phyloP scores from a whole-genome alignment of 768 basidiomycete species.

The Termitomyces sp. region DNA sequence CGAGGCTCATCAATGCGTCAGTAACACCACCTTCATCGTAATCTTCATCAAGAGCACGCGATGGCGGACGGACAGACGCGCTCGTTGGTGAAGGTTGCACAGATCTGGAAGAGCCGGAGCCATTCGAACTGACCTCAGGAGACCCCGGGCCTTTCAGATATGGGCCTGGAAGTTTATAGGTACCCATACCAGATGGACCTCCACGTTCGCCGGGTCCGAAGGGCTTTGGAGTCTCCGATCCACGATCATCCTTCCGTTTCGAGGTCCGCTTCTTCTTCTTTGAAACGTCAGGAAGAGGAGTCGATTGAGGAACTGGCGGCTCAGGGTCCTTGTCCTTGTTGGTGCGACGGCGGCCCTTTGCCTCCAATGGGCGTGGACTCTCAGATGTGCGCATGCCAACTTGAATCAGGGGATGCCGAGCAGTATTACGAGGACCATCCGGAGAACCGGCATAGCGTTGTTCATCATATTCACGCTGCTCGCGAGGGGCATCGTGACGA shows the following conservation, averaged over 20 bases:
- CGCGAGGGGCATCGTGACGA: conserved; percentile 43
- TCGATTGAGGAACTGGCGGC: conserved; percentile 20
- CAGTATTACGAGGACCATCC: conserved; percentile 30
- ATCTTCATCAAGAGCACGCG: conserved; percentile 80
- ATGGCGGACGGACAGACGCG: conserved; percentile 51
- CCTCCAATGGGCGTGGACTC: conserved; percentile 48
- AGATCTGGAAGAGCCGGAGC: conserved; percentile 58
- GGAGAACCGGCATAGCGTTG: conserved; percentile 43
- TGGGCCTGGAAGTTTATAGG: conserved; percentile 22
- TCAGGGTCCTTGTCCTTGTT: conserved; percentile 45
- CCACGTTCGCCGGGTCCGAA: conserved; percentile 25
- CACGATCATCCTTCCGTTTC: conserved; percentile 39
- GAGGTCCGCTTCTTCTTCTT: conserved; percentile 50
- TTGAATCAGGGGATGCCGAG: conserved; percentile 26
- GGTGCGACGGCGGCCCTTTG: conserved; percentile 40
- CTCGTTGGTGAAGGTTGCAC: conserved; percentile 70
- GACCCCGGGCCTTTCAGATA: conserved; percentile 39
- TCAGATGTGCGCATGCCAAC: conserved; percentile 45
- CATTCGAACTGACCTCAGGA: conserved; percentile 64
- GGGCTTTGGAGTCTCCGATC: conserved; percentile 40
- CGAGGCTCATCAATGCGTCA: conserved; percentile 74
- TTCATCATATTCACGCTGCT: conserved; percentile 42
- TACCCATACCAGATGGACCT: conserved; percentile 17
- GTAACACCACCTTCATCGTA: conserved; percentile 81
- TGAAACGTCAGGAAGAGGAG: conserved; percentile 30